Base-by-base conservation (phyloP, 179 eudicot species). In the Silene noctiflora region DNA sequence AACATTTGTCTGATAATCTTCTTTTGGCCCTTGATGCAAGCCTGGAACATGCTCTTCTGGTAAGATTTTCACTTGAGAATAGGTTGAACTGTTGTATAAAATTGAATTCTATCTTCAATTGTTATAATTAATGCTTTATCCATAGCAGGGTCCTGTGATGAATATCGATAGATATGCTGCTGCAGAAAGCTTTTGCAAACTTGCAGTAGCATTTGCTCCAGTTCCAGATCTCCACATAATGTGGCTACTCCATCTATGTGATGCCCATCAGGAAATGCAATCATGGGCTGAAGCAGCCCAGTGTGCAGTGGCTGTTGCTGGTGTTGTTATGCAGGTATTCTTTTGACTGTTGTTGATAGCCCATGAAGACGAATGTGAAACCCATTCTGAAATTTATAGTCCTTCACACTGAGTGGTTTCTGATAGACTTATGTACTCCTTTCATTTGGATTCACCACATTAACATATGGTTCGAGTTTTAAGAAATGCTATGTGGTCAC, bases 221-320 rank as follows among this genome's bases (percentile, higher is more conserved):
- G 99, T 96, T 68, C 99, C 99, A 56, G 99, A 96, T 87, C 99
- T 96, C 79, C 99, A 96, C 84, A 96, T 96, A 73, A 96, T 96
- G 99, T 96, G 99, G 99, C 83, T 96, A 70, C 85, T 96, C 77
- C 99, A 96, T 82, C 86, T 96, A 59, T 96, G 99, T 77, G 99
- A 96, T 85, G 99, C 99, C 3, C 99, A 96, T 83, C 99, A 96
- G 84, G 99, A 96, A 88, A 90, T 93, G 97, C 99, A 96, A 72
- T 96, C 99, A 77, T 96, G 97, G 91, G 99, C 99, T 46, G 99
- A 96, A 88, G 97, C 99, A 67, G 99, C 99, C 22, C 96, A 96
- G 81, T 96, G 99, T 85, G 99, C 99, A 71, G 99, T 96, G 71
- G 97, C 96, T 82, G 99, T 96, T 81, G 99, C 99, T 80, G 99